These are phyloP conservation scores for Fusarium sacchari DNA, from an alignment of 2,329 filamentous ascomycete genomes.

Conservation along the genomic window DNA sequence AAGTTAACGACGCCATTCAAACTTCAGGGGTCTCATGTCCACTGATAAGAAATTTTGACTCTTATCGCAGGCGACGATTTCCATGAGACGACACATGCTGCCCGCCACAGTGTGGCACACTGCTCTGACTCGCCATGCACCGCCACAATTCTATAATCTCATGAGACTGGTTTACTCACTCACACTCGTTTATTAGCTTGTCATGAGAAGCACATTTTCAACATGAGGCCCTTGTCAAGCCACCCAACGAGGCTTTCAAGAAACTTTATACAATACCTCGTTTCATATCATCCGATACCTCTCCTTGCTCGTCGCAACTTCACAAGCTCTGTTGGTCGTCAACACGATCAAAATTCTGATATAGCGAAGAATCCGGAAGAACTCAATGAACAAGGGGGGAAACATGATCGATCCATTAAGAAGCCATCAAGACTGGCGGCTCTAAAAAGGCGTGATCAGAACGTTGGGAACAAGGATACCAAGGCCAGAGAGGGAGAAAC, in stretches of 20 bases:
- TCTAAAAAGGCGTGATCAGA: conserved; percentile 36
- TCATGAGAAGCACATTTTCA: conserved; percentile 31
- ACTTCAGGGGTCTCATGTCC: neutral
- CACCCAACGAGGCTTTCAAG: conserved; percentile 27
- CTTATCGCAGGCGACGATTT: conserved; percentile 19
- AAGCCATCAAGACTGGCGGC: conserved; percentile 36
- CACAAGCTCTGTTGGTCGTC: conserved; percentile 15
- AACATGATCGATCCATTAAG: neutral
- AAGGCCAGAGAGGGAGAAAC: neutral
- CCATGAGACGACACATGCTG: neutral
- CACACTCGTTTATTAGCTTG: conserved; percentile 16
- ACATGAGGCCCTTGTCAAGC: conserved; percentile 34
- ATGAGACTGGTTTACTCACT: conserved; percentile 25
- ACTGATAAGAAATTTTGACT: conserved; percentile 26
- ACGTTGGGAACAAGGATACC: neutral
- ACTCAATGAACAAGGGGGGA: neutral
- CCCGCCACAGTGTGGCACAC: conserved; percentile 34
- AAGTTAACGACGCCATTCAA: neutral
- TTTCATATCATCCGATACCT: neutral
- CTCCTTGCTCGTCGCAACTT: conserved; percentile 18
- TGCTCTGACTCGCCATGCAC: conserved; percentile 3
- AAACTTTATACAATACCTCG: neutral
- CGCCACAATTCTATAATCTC: conserved; percentile 25
- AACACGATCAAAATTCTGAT: conserved; percentile 12
- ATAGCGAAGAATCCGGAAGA: neutral